Base-by-base conservation (phyloP, 345 rosid genomes). In the Gossypium ekmanianum region DNA sequence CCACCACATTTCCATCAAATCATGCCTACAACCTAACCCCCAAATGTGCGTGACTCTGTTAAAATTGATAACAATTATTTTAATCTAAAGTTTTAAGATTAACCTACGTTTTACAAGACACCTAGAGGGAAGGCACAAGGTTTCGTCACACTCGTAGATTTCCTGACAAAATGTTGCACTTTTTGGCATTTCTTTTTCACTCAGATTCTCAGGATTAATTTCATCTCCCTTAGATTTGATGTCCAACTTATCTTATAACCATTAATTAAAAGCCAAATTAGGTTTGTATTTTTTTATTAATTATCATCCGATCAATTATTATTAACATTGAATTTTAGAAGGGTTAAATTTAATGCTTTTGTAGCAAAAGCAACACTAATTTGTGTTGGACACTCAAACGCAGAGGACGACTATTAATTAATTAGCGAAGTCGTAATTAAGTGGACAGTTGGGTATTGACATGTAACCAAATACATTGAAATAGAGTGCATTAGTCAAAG, bases 11-110 rank as follows among this genome's bases (percentile, higher is more conserved):
- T 39, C 58, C 13, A 4, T 0, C 14, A 57, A 57, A 66, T 57
- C 65, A 56, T 57, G 75, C 75, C 64, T 22, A 44, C 39, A 73
- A 59, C 76, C 76, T 73, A 73, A 61, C 39, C 63, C 41, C 41
- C 58, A 0, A 11, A 41, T 41, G 52, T 57, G 54, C 74, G 45
- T 54, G 20, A 71, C 48, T n/a, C 10, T 17, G 63, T 41, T n/a
- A 69, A 50, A 29, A 27, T 14, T 11, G 12, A 24, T 13, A 24
- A 50, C 43, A 68, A 4, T 34, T 13, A 24, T 24, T 62, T 66
- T 45, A 34, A 11, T 13, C 12, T 12, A 67, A 10, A 44, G 17
- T 51, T 69, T 71, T 18, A 2, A 9, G 61, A 18, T 20, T 57
- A 57, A 34, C 62, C 50, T n/a, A 24, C 2, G 18, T n/a, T 39